A percentile compares a stretch with the other conserved stretches of the same genome.
Conservation (phyloP, 352 stramenopile genomes). For the Globisporangium mamillatum region DNA sequence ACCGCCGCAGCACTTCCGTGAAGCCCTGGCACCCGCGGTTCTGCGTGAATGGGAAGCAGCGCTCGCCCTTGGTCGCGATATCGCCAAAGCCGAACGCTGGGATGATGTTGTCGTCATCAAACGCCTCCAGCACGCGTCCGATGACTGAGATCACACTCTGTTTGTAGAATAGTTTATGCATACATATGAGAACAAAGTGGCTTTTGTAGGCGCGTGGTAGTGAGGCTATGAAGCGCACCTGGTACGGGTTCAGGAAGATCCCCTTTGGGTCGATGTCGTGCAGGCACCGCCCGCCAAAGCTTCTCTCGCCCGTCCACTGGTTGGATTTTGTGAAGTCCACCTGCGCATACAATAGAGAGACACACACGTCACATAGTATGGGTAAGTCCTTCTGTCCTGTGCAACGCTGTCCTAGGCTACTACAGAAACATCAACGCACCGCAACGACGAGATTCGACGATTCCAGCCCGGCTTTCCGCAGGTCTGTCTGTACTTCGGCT, state of each 20-base stretch:
- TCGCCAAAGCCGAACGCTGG: constrained; percentile 30
- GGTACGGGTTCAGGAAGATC: constrained; percentile 54
- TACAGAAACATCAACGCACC: constrained; percentile 18
- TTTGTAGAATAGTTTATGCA: neutral
- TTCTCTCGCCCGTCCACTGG: constrained; percentile 57
- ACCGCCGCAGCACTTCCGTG: constrained; percentile 50
- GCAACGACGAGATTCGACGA: constrained; percentile 70
- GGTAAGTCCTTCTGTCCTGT: neutral
- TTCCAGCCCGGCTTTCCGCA: constrained; percentile 37
- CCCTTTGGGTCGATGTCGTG: constrained; percentile 56
- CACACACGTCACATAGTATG: no score
- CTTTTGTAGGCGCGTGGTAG: neutral
- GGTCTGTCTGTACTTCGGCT: constrained; percentile 30
- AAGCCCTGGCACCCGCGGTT: constrained; percentile 53
- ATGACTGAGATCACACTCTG: constrained; percentile 74
- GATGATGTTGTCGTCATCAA: constrained; percentile 83
- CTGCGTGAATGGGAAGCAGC: constrained; percentile 45
- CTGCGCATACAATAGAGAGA: constrained; percentile 12
- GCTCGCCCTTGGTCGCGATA: constrained; percentile 37
- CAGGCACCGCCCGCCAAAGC: constrained; percentile 54
- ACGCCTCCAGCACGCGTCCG: constrained; percentile 59
- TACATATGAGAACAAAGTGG: neutral
- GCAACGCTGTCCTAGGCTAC: neutral
- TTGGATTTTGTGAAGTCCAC: constrained; percentile 80
- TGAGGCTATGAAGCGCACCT: constrained; percentile 29